Base-by-base conservation (phyloP, 202 grass and related monocot genomes). In the Bolboschoenoplectus hybrid region DNA sequence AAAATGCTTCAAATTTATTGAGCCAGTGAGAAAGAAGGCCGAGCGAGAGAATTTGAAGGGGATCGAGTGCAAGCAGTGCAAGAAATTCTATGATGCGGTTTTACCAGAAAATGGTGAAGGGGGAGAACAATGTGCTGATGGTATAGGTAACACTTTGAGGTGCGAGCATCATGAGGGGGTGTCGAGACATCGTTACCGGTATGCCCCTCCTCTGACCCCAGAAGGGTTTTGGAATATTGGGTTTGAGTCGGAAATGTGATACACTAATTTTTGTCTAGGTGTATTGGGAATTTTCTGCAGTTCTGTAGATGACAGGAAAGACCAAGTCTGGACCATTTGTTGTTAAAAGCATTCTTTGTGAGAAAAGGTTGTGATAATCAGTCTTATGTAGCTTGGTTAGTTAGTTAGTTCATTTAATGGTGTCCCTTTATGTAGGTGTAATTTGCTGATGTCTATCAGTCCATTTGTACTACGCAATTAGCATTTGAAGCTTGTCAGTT, bases 141-240 rank as follows among this genome's bases (percentile, higher is more conserved):
- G 4, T 1, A 66, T 82, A 2, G 80, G 86, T 81, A 87, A 80
- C 81, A 82, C 87, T 67, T 81, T 89, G 87, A 86, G 82, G 66
- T 94, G 95, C 5, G 95, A 99, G 74, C 97, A 99, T 87, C 97
- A 99, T 34, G 92, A 99, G 87, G 97, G 91, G 5, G 91, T 98
- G n/a, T 99, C 97, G 32, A 99, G 97, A 64, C 97, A 99, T 82
- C 84, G 97, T 35, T 99, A 99, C 86, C 93, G 88, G 80, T 92
- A 92, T 17, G 97, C 90, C 1, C 97, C 93, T 61, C 97, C 97
- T 74, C 66, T 92, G 93, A 99, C 93, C 2, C 97, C 97, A 0
- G 97, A 98, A 91, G 97, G 97, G 55, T 96, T 98, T 91, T 98
- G 97, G 91, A 92, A 96, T 81, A 98, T 98, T 83, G 96, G 97